Conservation (phyloP, 75 land plant genomes). For the Pinus albicaulis region DNA sequence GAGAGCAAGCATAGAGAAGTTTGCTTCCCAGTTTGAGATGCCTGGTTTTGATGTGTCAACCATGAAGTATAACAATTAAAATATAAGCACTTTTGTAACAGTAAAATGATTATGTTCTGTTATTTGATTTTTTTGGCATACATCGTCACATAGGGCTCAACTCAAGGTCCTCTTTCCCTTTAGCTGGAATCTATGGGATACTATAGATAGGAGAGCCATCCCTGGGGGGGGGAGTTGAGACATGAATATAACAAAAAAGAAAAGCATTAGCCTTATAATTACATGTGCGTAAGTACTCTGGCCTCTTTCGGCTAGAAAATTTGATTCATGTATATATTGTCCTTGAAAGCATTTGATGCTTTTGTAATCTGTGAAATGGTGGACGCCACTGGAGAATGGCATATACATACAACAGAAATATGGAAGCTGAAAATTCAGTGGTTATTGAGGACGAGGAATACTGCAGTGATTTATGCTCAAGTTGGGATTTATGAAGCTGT, state of each 20-base stretch:
- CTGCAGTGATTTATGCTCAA: background rate
- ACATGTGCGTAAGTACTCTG: background rate
- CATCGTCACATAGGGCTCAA: background rate
- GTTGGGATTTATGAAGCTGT: background rate
- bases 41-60: constrained; percentile 65
- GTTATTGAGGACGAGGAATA: background rate
- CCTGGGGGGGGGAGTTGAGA: background rate
- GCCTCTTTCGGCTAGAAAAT: background rate
- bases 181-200: background rate
- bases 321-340: background rate
- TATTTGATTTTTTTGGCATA: background rate
- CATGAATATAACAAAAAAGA: background rate
- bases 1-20: constrained; percentile 59
- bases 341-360: constrained; percentile 1
- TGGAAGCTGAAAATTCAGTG: background rate
- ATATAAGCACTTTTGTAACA: background rate
- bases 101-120: background rate
- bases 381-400: background rate
- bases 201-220: background rate
- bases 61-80: constrained; percentile 8
- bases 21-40: constrained; percentile 80
- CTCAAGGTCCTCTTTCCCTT: background rate
- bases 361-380: background rate
- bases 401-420: background rate
- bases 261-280: background rate